Conservation (phyloP, 2,329 filamentous ascomycete species). For the Talaromyces verruculosus region DNA sequence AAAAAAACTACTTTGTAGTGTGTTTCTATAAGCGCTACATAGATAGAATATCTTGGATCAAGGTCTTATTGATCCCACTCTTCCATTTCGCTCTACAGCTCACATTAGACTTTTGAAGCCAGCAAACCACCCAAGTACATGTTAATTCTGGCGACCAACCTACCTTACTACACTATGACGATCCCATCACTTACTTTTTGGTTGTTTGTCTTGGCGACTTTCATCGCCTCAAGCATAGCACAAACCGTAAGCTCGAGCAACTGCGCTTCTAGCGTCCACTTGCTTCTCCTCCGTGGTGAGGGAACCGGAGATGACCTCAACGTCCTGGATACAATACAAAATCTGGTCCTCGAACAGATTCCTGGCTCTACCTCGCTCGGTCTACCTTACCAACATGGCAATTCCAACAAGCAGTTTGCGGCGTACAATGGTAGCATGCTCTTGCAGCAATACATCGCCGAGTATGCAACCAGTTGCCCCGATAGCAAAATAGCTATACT, state of each 20-base stretch:
- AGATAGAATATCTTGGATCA: neutral
- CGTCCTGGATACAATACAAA: constrained; percentile 27
- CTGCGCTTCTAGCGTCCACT: constrained; percentile 28
- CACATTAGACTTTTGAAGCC: too few species aligned
- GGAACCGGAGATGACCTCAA: constrained; percentile 28
- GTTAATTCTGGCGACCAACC: neutral
- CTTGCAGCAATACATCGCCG: constrained; percentile 28
- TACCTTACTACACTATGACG: neutral
- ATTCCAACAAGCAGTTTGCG: constrained; percentile 23
- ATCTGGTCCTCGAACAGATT: constrained; percentile 27
- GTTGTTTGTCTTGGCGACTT: neutral
- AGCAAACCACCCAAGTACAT: too few species aligned
- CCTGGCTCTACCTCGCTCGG: constrained; percentile 27
- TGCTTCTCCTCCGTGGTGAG: constrained; percentile 28
- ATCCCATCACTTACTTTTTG: neutral
- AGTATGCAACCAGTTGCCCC: constrained; percentile 27
- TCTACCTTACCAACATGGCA: constrained; percentile 27
- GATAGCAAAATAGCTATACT: constrained; percentile 26
- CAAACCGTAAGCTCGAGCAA: constrained; percentile 22
- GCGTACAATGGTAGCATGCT: constrained; percentile 23
- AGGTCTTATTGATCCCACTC: neutral
- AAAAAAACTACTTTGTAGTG: neutral
- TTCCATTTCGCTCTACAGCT: too few species aligned
- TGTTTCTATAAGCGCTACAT: neutral
- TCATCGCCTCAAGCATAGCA: neutral